phyloP scores from a whole-genome alignment of 2,329 filamentous ascomycete genomes.

The Rhinocladiella mackenziei region DNA sequence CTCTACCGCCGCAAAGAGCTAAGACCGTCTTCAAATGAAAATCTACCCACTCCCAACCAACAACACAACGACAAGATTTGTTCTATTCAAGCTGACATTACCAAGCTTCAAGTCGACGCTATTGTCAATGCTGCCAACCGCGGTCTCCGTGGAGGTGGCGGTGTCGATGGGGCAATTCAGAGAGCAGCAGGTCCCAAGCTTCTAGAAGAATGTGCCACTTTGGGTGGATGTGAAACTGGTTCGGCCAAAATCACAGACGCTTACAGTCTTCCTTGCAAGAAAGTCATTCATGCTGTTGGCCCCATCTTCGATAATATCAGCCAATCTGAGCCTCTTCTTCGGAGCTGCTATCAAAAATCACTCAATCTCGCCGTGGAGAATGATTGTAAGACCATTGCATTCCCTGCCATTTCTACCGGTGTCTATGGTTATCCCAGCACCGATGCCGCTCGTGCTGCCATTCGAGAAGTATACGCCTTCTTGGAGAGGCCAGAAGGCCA shows the following conservation, averaged over 20 bases:
- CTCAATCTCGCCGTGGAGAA: conserved; percentile 68
- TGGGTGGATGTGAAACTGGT: conserved; percentile 73
- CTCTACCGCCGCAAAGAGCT: conserved; percentile 63
- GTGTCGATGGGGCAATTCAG: conserved; percentile 87
- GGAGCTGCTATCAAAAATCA: conserved; percentile 65
- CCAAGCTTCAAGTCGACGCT: conserved; percentile 68
- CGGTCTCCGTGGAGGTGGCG: conserved; percentile 77
- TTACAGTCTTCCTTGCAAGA: conserved; percentile 68
- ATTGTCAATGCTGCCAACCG: conserved; percentile 92
- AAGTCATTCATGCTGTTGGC: conserved; percentile 87
- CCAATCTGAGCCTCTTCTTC: conserved; percentile 44
- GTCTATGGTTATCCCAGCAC: conserved; percentile 79
- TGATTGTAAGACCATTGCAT: conserved; percentile 68
- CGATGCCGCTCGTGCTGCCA: conserved; percentile 69
- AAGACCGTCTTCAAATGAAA: conserved; percentile 13
- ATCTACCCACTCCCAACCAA: conserved; percentile 42
- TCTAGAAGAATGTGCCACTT: conserved; percentile 63
- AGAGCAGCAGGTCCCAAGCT: conserved; percentile 69
- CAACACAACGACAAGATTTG: conserved; percentile 66
- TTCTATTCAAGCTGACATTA: conserved; percentile 74
- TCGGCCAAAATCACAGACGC: conserved; percentile 76
- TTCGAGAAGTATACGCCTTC: conserved; percentile 56
- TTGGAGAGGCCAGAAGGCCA: conserved; percentile 42
- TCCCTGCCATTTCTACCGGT: conserved; percentile 81
- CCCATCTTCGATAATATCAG: conserved; percentile 62